These are phyloP conservation scores for Stereum hirsutum DNA, from an alignment of 1,284 basidiomycete genomes.

Conservation along the genomic window DNA sequence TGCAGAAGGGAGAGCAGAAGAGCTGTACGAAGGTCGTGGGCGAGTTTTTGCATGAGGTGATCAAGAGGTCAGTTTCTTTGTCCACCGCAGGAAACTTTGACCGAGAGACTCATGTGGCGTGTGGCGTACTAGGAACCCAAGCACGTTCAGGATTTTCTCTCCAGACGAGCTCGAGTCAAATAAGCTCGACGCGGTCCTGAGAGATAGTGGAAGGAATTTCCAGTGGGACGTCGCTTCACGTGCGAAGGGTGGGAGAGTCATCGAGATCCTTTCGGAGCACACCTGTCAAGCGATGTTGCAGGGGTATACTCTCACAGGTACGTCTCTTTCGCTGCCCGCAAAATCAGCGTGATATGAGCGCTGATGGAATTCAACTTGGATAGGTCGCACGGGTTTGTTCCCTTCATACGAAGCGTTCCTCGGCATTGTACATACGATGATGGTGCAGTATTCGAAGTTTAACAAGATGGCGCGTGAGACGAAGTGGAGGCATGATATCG, in stretches of 20 bases:
- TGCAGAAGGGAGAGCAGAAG: slow-evolving; percentile 45
- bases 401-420: slow-evolving; percentile 86
- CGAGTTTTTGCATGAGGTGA: slow-evolving; percentile 45
- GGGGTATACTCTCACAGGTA: slow-evolving; percentile 78
- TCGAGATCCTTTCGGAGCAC: slow-evolving; percentile 86
- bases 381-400: slow-evolving; percentile 78
- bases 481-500: slow-evolving; percentile 62
- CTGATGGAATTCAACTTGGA: no score
- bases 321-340: no score
- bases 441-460: slow-evolving; percentile 83
- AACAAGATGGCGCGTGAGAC: slow-evolving; percentile 76
- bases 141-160: slow-evolving; percentile 81
- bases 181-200: slow-evolving; percentile 75
- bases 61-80: slow-evolving; percentile 41
- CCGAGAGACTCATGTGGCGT: no score
- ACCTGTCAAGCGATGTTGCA: slow-evolving; percentile 85
- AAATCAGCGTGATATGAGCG: no score
- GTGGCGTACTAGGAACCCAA: slow-evolving; percentile 56
- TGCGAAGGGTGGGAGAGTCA: slow-evolving; percentile 65
- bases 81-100: no score
- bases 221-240: slow-evolving; percentile 70
- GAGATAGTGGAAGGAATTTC: slow-evolving; percentile 61
- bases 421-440: slow-evolving; percentile 72
- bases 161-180: slow-evolving; percentile 88
- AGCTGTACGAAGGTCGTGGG: slow-evolving; percentile 78